Base-by-base conservation (phyloP, 1,284 basidiomycete species). In the Boletellus deceptivus region DNA sequence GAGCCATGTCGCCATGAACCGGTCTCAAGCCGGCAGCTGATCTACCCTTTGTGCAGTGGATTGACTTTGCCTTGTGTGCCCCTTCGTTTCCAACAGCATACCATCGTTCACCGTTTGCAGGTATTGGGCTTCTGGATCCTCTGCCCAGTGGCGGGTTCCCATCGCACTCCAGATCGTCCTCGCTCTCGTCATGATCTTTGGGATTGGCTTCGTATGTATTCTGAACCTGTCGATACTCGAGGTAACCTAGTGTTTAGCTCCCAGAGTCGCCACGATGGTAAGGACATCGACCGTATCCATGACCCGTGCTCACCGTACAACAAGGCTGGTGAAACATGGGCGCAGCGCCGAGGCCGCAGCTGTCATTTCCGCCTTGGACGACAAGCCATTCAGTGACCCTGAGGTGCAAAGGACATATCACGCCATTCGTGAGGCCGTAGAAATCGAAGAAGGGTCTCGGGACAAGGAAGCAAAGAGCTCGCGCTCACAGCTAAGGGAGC, bases 221-320 rank as follows among this genome's bases (percentile, higher is more conserved):
- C 27, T 17, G 35, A 25, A 27, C 24, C 42, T 39, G 18, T 35
- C 7, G 2, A 20, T 39, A 24, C n/a, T 18, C 36, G 42, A 48
- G n/a, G 17, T 52, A 25, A 56, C 50, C 29, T 13, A 3, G 18
- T 39, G 18, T 1, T 41, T 20, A 80, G 78, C 73, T 88, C 25
- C 85, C 84, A 36, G 86, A 89, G 64, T 86, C 84, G 10, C 86
- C 86, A 11, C 75, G 86, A 65, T 89, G 82, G 66, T 68, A 20
- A 13, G 57, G 44, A n/a, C 17, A 11, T 18, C n/a, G 20, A 33
- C 10, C 16, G 4, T 1, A 4, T 1, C 34, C 16, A 6, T 11
- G 16, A 17, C 14, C 2, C 14, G 22, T 34, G 9, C 42, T 49
- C 37, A 51, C 9, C 0, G 14, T 24, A 18, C 10, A 22, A 34